Base-by-base conservation (phyloP, 1,139 yeast species). In the Saccharomyces hybrid region DNA sequence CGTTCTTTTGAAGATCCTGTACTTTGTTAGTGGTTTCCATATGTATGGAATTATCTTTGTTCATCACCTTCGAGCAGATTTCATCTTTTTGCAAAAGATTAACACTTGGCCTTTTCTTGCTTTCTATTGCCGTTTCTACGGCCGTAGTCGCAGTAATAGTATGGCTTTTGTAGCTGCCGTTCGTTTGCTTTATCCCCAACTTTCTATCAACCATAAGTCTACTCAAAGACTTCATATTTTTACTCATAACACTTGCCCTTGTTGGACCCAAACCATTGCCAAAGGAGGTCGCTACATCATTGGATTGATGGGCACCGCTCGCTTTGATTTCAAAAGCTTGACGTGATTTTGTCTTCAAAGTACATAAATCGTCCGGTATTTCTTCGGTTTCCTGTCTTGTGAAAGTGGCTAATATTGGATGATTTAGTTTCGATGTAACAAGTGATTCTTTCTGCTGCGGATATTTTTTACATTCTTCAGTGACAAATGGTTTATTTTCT, bases 261-360 rank as follows among this genome's bases (percentile, higher is more conserved):
- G 69, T 65, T 13, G 73, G 72, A 7, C 67, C 72, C 34, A 69
- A 50, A 7, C 73, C 73, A 51, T 69, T 69, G 31, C 71, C 71
- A 51, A 63, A 63, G 31, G 70, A 64, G 20, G 69, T 62, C 5
- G 68, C 64, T 23, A 63, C 63, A 52, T 65, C 69, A 51, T 67
- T 64, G 20, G 71, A 65, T 57, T 67, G 70, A 66, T 69, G 65
- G 1, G 63, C 71, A 54, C 73, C 73, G 59, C 73, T 69, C 4
- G 73, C 73, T 51, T 66, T 68, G 42, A 69, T 68, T 47, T 69
- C 73, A 52, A 62, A 69, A 20, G 65, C 63, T 13, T 61, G 59
- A 28, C 66, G 59, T 6, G 64, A 57, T 44, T 61, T 61, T 47
- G 57, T 61, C 44, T 66, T 65, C 9, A 52, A 50, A 28, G 53